Conservation (phyloP, 2,329 filamentous ascomycete genomes). For the Elsinoe necatrix region DNA sequence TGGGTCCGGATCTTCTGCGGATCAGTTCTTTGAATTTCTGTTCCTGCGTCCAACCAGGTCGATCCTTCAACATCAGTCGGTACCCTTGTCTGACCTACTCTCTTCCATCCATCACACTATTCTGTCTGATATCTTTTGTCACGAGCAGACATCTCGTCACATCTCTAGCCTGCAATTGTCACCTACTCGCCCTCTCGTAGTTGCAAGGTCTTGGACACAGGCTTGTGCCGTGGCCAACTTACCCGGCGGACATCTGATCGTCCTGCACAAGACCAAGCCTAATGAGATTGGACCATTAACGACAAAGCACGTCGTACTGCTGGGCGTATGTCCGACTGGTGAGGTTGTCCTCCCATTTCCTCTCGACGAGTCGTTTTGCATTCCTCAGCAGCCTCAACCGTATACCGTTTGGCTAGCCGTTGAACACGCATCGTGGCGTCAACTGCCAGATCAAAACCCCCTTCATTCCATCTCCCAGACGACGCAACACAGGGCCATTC, state of each 20-base stretch:
- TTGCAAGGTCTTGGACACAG: not conserved
- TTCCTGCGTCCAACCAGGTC: not conserved
- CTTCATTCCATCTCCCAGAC: conserved; percentile 14
- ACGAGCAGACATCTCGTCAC: not conserved
- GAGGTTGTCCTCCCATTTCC: conserved; percentile 9
- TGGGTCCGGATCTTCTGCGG: not conserved
- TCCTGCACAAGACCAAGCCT: not conserved
- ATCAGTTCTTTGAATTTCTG: not conserved
- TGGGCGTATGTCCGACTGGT: conserved; percentile 6
- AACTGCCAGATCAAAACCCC: not conserved
- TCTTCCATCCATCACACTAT: not conserved
- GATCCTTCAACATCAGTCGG: conserved; percentile 1
- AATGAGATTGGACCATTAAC: not conserved
- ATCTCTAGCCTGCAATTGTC: conserved; percentile 1
- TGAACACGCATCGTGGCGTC: conserved; percentile 7
- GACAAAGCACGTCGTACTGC: not conserved
- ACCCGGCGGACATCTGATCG: not conserved
- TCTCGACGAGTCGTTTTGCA: conserved; percentile 6
- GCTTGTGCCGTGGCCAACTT: not conserved
- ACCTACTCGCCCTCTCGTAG: not conserved
- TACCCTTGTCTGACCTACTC: conserved; percentile 1
- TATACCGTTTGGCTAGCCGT: conserved; percentile 8
- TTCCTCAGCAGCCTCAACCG: conserved; percentile 13
- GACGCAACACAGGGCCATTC: conserved; percentile 12
- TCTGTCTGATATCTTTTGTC: not conserved